Percentiles rank a stretch among this genome's conserved stretches.
phyloP scores from a whole-genome alignment of 192 early-diverging fungal genomes.

The Funneliformis mosseae region DNA sequence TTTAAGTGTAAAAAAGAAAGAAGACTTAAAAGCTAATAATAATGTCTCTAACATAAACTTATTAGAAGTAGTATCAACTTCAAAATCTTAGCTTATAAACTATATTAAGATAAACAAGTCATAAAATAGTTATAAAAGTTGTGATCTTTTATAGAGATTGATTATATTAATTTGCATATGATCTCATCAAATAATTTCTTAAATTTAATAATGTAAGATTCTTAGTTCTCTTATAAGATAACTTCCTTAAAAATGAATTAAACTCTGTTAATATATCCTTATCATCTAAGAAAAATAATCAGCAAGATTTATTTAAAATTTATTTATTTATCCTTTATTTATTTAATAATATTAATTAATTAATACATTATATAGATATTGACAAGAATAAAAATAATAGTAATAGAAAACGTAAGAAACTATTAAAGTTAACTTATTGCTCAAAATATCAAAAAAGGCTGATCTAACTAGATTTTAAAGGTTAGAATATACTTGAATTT shows the following conservation, averaged over 20 bases:
- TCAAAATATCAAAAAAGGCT: conserved; percentile 9
- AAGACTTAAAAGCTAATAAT: no score
- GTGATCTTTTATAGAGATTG: background rate
- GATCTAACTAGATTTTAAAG: background rate
- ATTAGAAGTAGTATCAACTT: no score
- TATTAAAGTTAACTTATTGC: background rate
- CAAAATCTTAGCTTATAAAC: conserved; percentile 24
- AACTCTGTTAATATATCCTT: background rate
- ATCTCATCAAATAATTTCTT: background rate
- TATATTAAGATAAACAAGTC: background rate
- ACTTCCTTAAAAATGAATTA: background rate
- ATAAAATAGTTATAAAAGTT: background rate
- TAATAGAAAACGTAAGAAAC: background rate
- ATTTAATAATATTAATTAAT: conserved; percentile 6
- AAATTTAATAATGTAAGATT: background rate
- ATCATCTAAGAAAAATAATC: background rate
- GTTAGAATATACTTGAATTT: conserved; percentile 3
- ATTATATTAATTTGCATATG: background rate
- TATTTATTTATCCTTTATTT: background rate
- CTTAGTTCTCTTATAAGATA: background rate
- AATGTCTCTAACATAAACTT: no score
- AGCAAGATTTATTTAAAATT: background rate
- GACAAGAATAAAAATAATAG: background rate
- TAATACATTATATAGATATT: background rate
- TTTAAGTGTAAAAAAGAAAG: no score